Evolutionary conservation across 805 yeast genomes (phyloP).

Genomic region (Dipodascus albidus): DNA sequence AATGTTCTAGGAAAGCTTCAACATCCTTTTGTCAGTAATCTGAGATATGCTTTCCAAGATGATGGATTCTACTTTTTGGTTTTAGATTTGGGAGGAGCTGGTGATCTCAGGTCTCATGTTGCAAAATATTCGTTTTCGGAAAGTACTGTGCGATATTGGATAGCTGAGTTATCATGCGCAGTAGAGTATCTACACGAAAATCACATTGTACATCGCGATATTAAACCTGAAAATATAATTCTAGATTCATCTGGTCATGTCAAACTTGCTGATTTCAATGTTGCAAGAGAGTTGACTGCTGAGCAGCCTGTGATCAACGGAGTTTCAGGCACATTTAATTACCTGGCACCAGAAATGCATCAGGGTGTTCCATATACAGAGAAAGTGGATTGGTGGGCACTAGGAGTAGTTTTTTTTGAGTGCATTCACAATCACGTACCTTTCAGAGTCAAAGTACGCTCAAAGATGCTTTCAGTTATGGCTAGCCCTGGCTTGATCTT

Average conservation of each 20-base stretch:
- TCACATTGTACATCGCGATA: constrained; percentile 73
- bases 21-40: constrained; percentile 20
- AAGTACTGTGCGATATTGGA: constrained; percentile 16
- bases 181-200: constrained; percentile 39
- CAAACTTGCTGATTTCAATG: constrained; percentile 42
- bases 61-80: constrained; percentile 16
- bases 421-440: constrained; percentile 20
- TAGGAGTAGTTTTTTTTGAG: constrained; percentile 25
- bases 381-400: constrained; percentile 25
- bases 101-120: constrained; percentile 22
- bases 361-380: constrained; percentile 14
- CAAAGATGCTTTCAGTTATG: not conserved
- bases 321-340: constrained; percentile 18
- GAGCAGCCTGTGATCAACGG: constrained; percentile 13
- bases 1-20: constrained; percentile 15
- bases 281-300: constrained; percentile 22
- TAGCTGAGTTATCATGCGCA: constrained; percentile 23
- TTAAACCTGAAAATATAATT: constrained; percentile 87
- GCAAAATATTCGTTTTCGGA: constrained; percentile 17
- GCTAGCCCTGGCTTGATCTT: constrained; percentile 4
- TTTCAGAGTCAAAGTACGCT: constrained; percentile 12
- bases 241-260: constrained; percentile 57
- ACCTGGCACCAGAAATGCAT: constrained; percentile 23
- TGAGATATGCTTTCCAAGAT: constrained; percentile 22
- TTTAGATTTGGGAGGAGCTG: constrained; percentile 21